A percentile compares a stretch with the other conserved stretches of the same genome.
Conservation (phyloP, 2,329 filamentous ascomycete genomes). For the Aureobasidium mangrovei region DNA sequence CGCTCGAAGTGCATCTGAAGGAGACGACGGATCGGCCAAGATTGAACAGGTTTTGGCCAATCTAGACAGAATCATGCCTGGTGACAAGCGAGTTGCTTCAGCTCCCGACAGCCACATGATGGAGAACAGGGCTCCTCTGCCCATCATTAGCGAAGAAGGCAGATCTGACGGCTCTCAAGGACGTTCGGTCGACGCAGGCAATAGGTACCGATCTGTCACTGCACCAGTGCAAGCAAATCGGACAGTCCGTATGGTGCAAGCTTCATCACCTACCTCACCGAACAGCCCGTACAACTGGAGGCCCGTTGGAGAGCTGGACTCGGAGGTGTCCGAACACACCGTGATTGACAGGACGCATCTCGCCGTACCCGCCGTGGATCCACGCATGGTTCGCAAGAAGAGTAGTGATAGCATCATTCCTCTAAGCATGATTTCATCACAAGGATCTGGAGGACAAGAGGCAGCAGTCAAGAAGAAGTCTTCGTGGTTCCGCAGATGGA, state of each 20-base stretch:
- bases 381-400: conserved; percentile 15
- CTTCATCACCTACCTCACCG: conserved; percentile 44
- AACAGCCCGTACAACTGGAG: conserved; percentile 46
- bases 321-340: conserved; percentile 7
- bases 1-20: conserved; percentile 40
- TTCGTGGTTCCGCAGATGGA: conserved; percentile 33
- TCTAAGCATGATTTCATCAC: conserved; percentile 10
- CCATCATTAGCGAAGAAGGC: conserved; percentile 45
- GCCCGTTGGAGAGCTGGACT: conserved; percentile 21
- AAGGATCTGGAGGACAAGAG: conserved; percentile 18
- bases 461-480: conserved; percentile 34
- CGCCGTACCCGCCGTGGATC: conserved; percentile 14
- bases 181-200: conserved; percentile 23
- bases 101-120: conserved; percentile 32
- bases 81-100: conserved; percentile 36
- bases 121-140: conserved; percentile 32
- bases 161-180: conserved; percentile 24
- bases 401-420: conserved; percentile 18
- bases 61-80: conserved; percentile 29
- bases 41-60: conserved; percentile 50
- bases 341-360: conserved; percentile 12
- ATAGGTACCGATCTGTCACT: conserved; percentile 35
- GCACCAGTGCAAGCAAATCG: conserved; percentile 31
- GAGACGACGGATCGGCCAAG: conserved; percentile 37
- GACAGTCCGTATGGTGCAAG: conserved; percentile 51